Evolutionary conservation across 1,139 yeast species (phyloP), one percentile per base, ranked within the genome.

Genomic region (Geotrichum reessii): DNA sequence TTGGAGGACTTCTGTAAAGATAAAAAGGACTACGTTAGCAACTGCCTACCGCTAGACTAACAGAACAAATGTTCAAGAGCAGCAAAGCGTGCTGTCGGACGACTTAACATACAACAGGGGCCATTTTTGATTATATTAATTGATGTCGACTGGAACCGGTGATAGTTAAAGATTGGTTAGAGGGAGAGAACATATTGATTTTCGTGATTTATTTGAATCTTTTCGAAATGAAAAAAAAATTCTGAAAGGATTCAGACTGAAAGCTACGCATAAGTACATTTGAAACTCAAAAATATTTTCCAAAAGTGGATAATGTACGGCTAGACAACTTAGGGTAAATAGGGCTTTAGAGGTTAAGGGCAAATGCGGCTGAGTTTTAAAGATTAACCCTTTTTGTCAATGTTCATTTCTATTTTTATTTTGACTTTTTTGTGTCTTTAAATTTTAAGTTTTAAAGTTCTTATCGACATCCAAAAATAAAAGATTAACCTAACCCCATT

Each of bases 91-190:
- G 63, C 63, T 61, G 60, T 53, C 58, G 59, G 57, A 55, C 21
- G 53, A 31, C 40, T 58, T 37, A 76, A 86, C 93, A 76, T 86
- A 86, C 93, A 76, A 85, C 85, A 84, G 95, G 95, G 83, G 95
- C 95, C 95, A 86, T 86, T 81, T 73, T 81, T 66, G 44, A 53
- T 48, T 21, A 37, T 37, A 37, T 37, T 37, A 19, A 37, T 37
- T 37, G 52, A 42, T 55, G 55, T 53, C 54, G 56, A 53, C 28
- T 25, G 51, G 40, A 42, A 54, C 51, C 52, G 47, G 33, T 48
- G 28, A 44, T 24, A 46, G 28, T 31, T 31, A 25, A n/a, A 1
- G 44, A n/a, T 6, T n/a, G 21, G 33, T 22, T 7, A 48, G 37
- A 17, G 21, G 8, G 27, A 27, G 21, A 48, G 33, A 21, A 22